Conservation (phyloP, 305 asterid genomes). For the Fraxinus sp. region DNA sequence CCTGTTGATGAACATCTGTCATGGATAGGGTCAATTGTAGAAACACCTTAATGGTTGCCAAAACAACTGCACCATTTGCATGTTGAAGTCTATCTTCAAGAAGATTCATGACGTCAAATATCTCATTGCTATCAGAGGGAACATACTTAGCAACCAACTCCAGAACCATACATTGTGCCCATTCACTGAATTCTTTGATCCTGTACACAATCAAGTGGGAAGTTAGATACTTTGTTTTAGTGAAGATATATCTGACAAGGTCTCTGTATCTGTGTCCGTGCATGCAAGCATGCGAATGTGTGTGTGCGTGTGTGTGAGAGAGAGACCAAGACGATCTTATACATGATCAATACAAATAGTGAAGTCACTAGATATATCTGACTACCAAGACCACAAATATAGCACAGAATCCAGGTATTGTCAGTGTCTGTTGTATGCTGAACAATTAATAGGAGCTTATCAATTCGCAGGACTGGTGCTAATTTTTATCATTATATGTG, state of each 20-base stretch:
- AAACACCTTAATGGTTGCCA: conserved; percentile 89
- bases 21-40: conserved; percentile 93
- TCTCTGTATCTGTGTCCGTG: not conserved
- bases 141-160: conserved; percentile 90
- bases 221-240: conserved; percentile 16
- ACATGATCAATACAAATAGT: not conserved
- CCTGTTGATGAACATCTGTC: conserved; percentile 99
- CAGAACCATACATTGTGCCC: conserved; percentile 94
- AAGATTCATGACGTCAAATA: conserved; percentile 98
- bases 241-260: conserved; percentile 3
- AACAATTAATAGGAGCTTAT: not conserved
- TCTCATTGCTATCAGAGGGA: conserved; percentile 86
- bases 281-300: not conserved
- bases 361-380: not conserved
- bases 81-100: conserved; percentile 99
- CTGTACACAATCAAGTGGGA: conserved; percentile 47
- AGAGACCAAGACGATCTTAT: not conserved
- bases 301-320: not conserved
- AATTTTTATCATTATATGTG: not conserved
- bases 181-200: conserved; percentile 90
- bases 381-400: not conserved
- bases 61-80: conserved; percentile 99
- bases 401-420: not conserved
- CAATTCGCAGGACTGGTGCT: not conserved
- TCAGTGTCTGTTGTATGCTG: not conserved